phyloP scores from a whole-genome alignment of 2,329 filamentous ascomycete genomes.

The Penicillium sp. region DNA sequence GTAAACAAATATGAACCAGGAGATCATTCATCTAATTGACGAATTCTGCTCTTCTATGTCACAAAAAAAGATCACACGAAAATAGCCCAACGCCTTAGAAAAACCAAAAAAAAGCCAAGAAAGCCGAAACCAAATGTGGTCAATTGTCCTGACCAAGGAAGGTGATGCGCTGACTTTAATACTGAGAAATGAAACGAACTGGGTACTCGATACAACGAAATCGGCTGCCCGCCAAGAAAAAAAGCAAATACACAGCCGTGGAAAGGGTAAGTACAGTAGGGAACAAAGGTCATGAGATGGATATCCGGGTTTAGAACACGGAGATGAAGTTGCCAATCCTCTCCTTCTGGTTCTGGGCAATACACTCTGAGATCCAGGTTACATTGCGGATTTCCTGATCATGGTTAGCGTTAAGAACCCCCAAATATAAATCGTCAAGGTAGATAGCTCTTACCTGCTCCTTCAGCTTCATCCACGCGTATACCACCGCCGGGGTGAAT shows the following conservation, averaged over 20 bases:
- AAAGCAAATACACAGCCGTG: constrained; percentile 27
- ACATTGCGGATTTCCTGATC: constrained; percentile 96
- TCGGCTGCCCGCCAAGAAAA: constrained; percentile 17
- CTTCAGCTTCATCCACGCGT: constrained; percentile 95
- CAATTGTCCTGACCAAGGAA: constrained; percentile 23
- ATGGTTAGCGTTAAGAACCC: constrained; percentile 32
- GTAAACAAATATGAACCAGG: constrained; percentile 7
- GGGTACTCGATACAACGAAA: constrained; percentile 40
- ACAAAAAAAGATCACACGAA: constrained; percentile 31
- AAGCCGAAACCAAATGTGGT: constrained; percentile 31
- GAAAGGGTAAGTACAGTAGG: constrained; percentile 27
- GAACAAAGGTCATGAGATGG: constrained; percentile 22
- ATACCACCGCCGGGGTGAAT: constrained; percentile 93
- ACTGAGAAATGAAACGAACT: constrained; percentile 35
- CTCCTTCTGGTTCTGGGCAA: constrained; percentile 99
- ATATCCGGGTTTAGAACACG: constrained; percentile 71
- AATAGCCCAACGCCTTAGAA: constrained; percentile 38
- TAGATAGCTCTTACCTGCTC: constrained; percentile 75
- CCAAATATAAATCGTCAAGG: constrained; percentile 1
- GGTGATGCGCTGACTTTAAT: constrained; percentile 40
- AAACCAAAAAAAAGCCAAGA: constrained; percentile 21
- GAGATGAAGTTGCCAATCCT: constrained; percentile 98
- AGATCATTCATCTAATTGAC: constrained; percentile 18
- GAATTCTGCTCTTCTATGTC: constrained; percentile 37
- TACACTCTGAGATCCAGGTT: constrained; percentile 99